A percentile compares a stretch with the other conserved stretches of the same genome.
Evolutionary conservation across 2,329 filamentous ascomycete species (phyloP).

Genomic region (Ophiosphaerella narmari): DNA sequence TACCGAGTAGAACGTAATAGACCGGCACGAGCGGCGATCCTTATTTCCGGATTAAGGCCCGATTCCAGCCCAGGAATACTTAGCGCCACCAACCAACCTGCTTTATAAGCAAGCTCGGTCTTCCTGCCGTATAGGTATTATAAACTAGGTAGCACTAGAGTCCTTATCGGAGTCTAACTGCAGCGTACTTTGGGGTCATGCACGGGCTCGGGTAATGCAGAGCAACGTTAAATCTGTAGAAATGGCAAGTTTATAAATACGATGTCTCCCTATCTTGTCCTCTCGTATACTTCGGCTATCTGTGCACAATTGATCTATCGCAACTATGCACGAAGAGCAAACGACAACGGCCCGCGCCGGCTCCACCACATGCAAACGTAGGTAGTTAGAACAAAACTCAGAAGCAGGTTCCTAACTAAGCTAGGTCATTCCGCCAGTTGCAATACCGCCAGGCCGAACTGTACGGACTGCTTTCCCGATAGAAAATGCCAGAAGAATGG

Average conservation of each 20-base stretch:
- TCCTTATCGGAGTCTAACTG: no score
- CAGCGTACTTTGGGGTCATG: background rate
- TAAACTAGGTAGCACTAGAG: no score
- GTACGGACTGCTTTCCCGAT: constrained; percentile 1
- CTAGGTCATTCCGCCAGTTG: background rate
- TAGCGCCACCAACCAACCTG: background rate
- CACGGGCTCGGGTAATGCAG: background rate
- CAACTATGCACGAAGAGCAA: background rate
- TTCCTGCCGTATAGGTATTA: no score
- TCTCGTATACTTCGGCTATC: background rate
- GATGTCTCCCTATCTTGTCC: background rate
- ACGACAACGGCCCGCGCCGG: background rate
- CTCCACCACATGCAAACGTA: background rate
- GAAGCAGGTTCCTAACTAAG: background rate
- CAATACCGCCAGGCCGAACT: background rate
- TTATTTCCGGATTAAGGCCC: no score
- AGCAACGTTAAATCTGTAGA: background rate
- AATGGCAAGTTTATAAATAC: constrained; percentile 1
- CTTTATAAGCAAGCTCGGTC: no score
- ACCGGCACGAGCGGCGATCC: no score
- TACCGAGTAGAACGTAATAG: no score
- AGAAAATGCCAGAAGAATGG: background rate
- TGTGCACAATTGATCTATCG: background rate
- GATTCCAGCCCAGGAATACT: background rate
- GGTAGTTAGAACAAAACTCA: background rate